Evolutionary conservation across 768 basidiomycete species (phyloP).

Genomic region (Lactarius evosmus): DNA sequence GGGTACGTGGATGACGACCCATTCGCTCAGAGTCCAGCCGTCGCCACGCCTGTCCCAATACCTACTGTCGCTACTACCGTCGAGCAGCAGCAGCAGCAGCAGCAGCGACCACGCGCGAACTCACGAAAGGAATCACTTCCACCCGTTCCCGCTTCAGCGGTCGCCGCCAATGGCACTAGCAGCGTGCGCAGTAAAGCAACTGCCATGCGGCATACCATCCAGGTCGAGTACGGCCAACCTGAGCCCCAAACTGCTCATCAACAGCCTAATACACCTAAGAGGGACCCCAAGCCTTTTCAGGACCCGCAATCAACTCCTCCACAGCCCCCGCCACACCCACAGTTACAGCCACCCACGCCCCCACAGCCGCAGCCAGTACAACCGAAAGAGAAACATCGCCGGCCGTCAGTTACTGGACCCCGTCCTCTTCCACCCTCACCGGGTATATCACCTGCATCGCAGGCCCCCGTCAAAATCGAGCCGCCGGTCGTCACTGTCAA

Average conservation of each 20-base stretch:
- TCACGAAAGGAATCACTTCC: constrained; percentile 23
- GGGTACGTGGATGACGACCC: constrained; percentile 63
- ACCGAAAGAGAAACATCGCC: constrained; percentile 15
- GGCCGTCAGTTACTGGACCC: constrained; percentile 15
- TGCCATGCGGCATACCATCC: constrained; percentile 86
- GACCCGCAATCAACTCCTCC: constrained; percentile 3
- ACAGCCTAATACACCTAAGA: constrained; percentile 22
- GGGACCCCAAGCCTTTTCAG: constrained; percentile 6
- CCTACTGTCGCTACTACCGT: constrained; percentile 33
- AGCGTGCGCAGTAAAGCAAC: constrained; percentile 44
- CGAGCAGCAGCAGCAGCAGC: constrained; percentile 1
- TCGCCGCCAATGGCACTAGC: constrained; percentile 36
- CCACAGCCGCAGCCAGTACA: constrained; percentile 12
- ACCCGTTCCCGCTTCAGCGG: constrained; percentile 7
- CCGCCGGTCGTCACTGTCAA: constrained; percentile 36
- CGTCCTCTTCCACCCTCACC: constrained; percentile 23
- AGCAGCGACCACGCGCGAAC: constrained; percentile 14
- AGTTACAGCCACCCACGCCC: constrained; percentile 2
- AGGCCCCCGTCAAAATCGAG: constrained; percentile 23
- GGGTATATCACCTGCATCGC: constrained; percentile 4
- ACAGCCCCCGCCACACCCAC: constrained; percentile 5
- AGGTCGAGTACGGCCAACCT: constrained; percentile 88
- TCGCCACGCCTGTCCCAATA: constrained; percentile 38
- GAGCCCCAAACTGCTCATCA: constrained; percentile 26
- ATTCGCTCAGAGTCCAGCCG: constrained; percentile 41